Evolutionary conservation across 176 grass and related monocot genomes (phyloP), one percentile per base, ranked within the genome.

Genomic region (Dactylis glomerata): DNA sequence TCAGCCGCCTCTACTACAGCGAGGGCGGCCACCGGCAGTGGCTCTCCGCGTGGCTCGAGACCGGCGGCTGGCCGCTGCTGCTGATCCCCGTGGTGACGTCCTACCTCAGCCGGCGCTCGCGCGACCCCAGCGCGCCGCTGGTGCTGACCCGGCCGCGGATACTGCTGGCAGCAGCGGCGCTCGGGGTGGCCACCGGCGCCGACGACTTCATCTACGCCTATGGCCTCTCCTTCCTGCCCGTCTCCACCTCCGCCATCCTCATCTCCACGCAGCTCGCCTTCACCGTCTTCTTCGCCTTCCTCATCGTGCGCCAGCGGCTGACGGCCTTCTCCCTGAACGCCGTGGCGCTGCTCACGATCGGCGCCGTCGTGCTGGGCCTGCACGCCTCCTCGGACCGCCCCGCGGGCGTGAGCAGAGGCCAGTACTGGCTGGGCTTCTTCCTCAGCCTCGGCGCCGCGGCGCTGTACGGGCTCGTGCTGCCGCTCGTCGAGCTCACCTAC

Each of bases 261-360:
- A 89, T 91, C 86, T 95, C 93, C 45, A 92, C 90, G 71, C 93
- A 95, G 76, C 90, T 95, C 3, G 93, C 74, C 1, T 95, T 95
- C 80, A 95, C 93, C 1, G 93, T 92, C 5, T 71, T 92, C 75
- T 95, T 95, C 80, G 90, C 93, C 33, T 89, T 88, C 76, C 75
- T 95, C 27, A 13, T 95, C 56, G 85, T 95, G 83, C 90, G 87
- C 28, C 90, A 92, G 90, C 79, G 79, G 58, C 80, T 95, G 30
- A 88, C 90, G 15, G 74, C 93, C 14, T 22, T 77, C 23, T 89
- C 93, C 0, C 34, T 92, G 15, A 95, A 95, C 80, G 81, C 90
- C 16, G 88, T 95, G 6, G 93, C 88, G 45, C 75, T 95, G 17
- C 85, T 95, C 2, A 91, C 83, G 3, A 62, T 87, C 38, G 93